Evolutionary conservation across 768 basidiomycete genomes (phyloP).

Genomic region (Mycena chlorophos): DNA sequence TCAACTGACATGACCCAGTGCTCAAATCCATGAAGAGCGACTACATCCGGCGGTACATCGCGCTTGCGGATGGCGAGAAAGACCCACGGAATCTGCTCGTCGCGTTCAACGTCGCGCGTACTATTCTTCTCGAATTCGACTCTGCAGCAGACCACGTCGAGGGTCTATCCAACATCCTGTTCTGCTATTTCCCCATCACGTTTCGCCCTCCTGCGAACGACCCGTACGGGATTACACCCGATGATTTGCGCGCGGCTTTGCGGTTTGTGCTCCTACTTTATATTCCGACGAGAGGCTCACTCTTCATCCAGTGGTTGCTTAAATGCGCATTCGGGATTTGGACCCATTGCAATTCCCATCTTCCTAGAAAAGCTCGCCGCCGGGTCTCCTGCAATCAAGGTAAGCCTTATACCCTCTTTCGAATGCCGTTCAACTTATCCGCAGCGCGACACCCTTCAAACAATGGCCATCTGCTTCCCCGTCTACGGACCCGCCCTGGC

Average conservation of each 20-base stretch:
- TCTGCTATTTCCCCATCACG: conserved; percentile 98
- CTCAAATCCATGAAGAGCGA: conserved; percentile 69
- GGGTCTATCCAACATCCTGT: conserved; percentile 92
- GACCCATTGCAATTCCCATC: conserved; percentile 78
- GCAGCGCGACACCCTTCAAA: conserved; percentile 86
- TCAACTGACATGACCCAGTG: conserved; percentile 38
- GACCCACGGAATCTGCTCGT: conserved; percentile 92
- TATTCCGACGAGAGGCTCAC: neutral
- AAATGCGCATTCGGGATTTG: conserved; percentile 78
- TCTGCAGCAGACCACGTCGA: conserved; percentile 71
- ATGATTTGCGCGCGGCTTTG: conserved; percentile 76
- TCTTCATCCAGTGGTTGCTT: conserved; percentile 61
- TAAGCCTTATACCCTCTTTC: conserved; percentile 28
- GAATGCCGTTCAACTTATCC: neutral
- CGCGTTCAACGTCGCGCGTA: conserved; percentile 85
- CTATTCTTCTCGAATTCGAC: conserved; percentile 87
- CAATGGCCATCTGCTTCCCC: conserved; percentile 76
- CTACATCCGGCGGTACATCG: conserved; percentile 76
- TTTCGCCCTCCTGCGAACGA: conserved; percentile 94
- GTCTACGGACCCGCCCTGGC: conserved; percentile 73
- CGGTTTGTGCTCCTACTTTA: conserved; percentile 44
- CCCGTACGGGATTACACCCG: conserved; percentile 87
- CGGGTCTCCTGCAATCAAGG: conserved; percentile 82
- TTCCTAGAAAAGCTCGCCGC: conserved; percentile 91
- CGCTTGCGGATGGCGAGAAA: conserved; percentile 92